Percentiles rank a stretch among this genome's conserved stretches.
phyloP scores from a whole-genome alignment of 345 rosid species.

The Arabidopsis suecica region DNA sequence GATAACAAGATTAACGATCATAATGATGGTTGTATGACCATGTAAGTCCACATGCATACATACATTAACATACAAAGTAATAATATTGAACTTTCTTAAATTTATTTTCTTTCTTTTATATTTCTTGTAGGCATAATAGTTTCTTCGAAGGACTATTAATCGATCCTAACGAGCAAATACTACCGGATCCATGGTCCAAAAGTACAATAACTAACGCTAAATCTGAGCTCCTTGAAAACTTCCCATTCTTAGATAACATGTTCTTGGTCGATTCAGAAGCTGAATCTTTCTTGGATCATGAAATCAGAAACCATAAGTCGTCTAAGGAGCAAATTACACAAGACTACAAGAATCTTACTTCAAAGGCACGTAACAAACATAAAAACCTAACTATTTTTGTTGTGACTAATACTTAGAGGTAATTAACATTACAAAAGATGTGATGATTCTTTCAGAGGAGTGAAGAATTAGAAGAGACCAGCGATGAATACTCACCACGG shows the following conservation, averaged over 20 bases:
- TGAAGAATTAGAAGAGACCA: slow-evolving; percentile 48
- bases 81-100: slow-evolving; percentile 7
- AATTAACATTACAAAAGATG: neutral
- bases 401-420: neutral
- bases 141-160: slow-evolving; percentile 41
- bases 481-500: slow-evolving; percentile 44
- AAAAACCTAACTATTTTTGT: slow-evolving; percentile 3
- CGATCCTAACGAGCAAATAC: slow-evolving; percentile 37
- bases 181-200: slow-evolving; percentile 32
- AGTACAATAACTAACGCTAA: slow-evolving; percentile 24
- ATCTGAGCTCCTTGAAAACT: slow-evolving; percentile 44
- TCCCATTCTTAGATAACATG: slow-evolving; percentile 38
- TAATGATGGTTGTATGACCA: slow-evolving; percentile 36
- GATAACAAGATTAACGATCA: slow-evolving; percentile 32
- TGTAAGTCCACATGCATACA: slow-evolving; percentile 24
- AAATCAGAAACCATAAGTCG: slow-evolving; percentile 23
- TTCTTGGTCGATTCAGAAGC: slow-evolving; percentile 43
- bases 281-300: slow-evolving; percentile 38
- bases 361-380: slow-evolving; percentile 40
- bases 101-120: neutral
- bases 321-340: slow-evolving; percentile 31
- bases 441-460: slow-evolving; percentile 46
- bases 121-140: slow-evolving; percentile 35
- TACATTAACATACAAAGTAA: neutral
- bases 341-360: slow-evolving; percentile 26